A percentile compares a stretch with the other conserved stretches of the same genome.
phyloP scores from a whole-genome alignment of 805 yeast species.

The Lipomyces kockii region DNA sequence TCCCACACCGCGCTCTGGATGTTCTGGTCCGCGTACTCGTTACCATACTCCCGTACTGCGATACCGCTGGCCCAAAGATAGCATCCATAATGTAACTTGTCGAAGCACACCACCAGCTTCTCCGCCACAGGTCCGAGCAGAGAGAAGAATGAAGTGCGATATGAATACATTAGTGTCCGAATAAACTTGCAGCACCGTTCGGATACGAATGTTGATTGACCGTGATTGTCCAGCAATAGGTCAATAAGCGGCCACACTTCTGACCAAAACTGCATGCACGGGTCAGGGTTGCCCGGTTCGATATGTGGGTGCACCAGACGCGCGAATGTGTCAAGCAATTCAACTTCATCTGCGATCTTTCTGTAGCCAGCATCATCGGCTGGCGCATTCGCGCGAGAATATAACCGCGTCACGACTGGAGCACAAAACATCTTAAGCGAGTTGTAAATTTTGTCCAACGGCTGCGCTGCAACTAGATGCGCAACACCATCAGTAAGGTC shows the following conservation, averaged over 20 bases:
- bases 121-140: conserved; percentile 68
- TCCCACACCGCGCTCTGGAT: conserved; percentile 68
- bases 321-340: conserved; percentile 65
- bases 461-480: conserved; percentile 70
- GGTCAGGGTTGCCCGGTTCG: conserved; percentile 43
- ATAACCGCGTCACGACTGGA: conserved; percentile 57
- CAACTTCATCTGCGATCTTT: conserved; percentile 73
- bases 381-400: conserved; percentile 39
- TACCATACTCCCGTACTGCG: conserved; percentile 70
- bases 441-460: conserved; percentile 54
- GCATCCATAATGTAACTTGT: conserved; percentile 72
- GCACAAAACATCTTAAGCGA: conserved; percentile 66
- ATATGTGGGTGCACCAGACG: conserved; percentile 56
- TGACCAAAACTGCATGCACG: conserved; percentile 59
- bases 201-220: conserved; percentile 64
- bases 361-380: conserved; percentile 49
- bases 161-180: conserved; percentile 66
- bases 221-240: conserved; percentile 57
- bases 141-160: conserved; percentile 59
- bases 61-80: conserved; percentile 87
- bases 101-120: conserved; percentile 70
- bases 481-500: conserved; percentile 91
- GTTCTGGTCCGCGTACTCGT: conserved; percentile 53
- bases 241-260: conserved; percentile 66
- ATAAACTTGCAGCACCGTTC: conserved; percentile 76